Percentiles rank a stretch among this genome's conserved stretches.
phyloP scores from a whole-genome alignment of 805 yeast genomes.

The Barnettozyma siamensis region DNA sequence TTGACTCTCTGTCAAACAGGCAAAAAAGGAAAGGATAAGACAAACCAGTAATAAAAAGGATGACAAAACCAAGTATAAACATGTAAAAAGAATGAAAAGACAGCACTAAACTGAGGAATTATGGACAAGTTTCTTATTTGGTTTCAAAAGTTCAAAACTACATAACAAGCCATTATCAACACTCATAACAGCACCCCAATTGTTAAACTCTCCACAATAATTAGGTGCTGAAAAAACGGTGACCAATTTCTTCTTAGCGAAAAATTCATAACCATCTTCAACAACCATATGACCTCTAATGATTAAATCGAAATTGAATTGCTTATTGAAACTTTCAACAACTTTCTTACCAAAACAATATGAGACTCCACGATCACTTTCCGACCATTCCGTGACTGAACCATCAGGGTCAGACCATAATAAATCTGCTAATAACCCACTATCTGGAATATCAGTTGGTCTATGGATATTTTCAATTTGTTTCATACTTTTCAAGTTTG shows the following conservation, averaged over 20 bases:
- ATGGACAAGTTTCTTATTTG: conserved; percentile 30
- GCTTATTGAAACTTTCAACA: conserved; percentile 61
- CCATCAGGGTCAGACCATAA: conserved; percentile 81
- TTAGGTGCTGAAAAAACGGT: conserved; percentile 82
- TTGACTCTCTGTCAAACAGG: not conserved
- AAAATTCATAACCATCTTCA: conserved; percentile 83
- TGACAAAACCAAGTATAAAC: too few species aligned
- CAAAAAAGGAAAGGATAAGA: not conserved
- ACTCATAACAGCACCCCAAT: conserved; percentile 98
- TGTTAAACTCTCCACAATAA: conserved; percentile 55
- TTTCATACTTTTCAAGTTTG: conserved; percentile 55
- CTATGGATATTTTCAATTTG: conserved; percentile 68
- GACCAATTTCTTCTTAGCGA: conserved; percentile 65
- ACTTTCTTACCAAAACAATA: conserved; percentile 71
- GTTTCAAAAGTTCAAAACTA: conserved; percentile 89
- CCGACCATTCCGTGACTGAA: conserved; percentile 58
- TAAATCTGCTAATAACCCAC: conserved; percentile 70
- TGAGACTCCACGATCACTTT: conserved; percentile 79
- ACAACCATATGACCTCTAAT: conserved; percentile 89
- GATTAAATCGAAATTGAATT: conserved; percentile 68
- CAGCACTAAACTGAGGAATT: not conserved
- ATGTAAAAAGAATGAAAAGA: not conserved
- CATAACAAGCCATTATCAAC: conserved; percentile 89
- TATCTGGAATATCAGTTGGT: conserved; percentile 82
- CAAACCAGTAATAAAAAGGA: too few species aligned